These are phyloP conservation scores for Sanghuangporus weigelae DNA, from an alignment of 1,284 basidiomycete species.

Conservation along the genomic window DNA sequence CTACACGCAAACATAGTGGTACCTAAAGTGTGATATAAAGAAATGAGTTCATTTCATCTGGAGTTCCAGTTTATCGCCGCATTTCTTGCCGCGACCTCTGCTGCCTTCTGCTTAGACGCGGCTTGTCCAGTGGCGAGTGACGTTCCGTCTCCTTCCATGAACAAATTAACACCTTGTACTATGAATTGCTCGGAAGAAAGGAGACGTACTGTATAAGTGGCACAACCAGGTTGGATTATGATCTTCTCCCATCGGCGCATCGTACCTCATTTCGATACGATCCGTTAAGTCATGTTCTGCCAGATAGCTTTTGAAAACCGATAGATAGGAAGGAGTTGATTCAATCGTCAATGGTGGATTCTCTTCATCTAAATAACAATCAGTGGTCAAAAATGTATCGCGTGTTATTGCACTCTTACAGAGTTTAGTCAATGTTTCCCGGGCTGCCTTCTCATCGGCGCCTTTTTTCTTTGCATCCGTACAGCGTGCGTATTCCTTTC, in stretches of 20 bases:
- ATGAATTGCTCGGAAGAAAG: too few species aligned
- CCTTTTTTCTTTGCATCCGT: not conserved
- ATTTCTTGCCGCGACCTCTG: conserved; percentile 2
- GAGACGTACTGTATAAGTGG: not conserved
- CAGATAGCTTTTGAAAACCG: conserved; percentile 6
- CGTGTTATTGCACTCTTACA: not conserved
- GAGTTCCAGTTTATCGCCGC: not conserved
- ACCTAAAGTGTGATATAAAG: not conserved
- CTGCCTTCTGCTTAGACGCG: not conserved
- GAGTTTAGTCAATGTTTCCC: not conserved
- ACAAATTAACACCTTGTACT: not conserved
- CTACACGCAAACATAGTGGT: not conserved
- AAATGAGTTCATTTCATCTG: not conserved
- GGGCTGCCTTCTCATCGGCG: conserved; percentile 5
- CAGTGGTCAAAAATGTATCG: not conserved
- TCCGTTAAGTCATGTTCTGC: not conserved
- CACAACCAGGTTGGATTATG: conserved; percentile 4
- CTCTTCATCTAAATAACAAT: not conserved
- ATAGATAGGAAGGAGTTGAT: not conserved
- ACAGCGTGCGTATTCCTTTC: not conserved
- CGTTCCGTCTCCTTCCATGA: not conserved
- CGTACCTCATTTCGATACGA: not conserved
- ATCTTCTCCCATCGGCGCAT: not conserved
- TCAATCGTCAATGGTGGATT: not conserved
- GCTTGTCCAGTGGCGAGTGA: not conserved